Percentiles rank a stretch among this genome's conserved stretches.
These are phyloP conservation scores for Skeletonema potamos DNA, from an alignment of 108 stramenopile species.

Conservation along the genomic window DNA sequence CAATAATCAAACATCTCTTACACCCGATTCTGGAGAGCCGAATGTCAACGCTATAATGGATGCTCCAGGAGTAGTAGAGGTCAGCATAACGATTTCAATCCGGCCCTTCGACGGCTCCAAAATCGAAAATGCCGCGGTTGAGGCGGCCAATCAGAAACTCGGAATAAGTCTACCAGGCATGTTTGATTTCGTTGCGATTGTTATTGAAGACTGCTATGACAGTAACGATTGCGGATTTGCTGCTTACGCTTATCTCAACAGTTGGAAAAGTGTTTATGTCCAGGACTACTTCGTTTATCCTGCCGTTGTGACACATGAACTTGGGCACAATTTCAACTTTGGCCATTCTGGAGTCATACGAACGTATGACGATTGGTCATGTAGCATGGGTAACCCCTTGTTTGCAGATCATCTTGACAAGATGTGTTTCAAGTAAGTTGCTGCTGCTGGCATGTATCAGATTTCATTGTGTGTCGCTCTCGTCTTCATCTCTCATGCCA, in stretches of 20 bases:
- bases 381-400: conserved; percentile 8
- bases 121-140: neutral
- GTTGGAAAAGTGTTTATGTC: conserved; percentile 4
- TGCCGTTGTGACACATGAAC: neutral
- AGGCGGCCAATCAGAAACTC: conserved; percentile 3
- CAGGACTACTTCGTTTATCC: conserved; percentile 1
- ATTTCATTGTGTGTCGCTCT: neutral
- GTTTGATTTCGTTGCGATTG: conserved; percentile 14
- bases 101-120: neutral
- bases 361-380: neutral
- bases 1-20: conserved; percentile 2
- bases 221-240: conserved; percentile 13
- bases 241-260: conserved; percentile 9
- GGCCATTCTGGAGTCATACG: neutral
- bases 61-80: conserved; percentile 29
- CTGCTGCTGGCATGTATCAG: too few species aligned
- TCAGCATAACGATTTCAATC: neutral
- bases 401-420: neutral
- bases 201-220: neutral
- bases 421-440: conserved; percentile 4
- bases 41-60: neutral
- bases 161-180: conserved; percentile 5
- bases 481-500: neutral
- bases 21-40: neutral
- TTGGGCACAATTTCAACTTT: conserved; percentile 8